Evolutionary conservation across 2,329 filamentous ascomycete genomes (phyloP), one percentile per base, ranked within the genome.

Genomic region (Colletotrichum viniferum): DNA sequence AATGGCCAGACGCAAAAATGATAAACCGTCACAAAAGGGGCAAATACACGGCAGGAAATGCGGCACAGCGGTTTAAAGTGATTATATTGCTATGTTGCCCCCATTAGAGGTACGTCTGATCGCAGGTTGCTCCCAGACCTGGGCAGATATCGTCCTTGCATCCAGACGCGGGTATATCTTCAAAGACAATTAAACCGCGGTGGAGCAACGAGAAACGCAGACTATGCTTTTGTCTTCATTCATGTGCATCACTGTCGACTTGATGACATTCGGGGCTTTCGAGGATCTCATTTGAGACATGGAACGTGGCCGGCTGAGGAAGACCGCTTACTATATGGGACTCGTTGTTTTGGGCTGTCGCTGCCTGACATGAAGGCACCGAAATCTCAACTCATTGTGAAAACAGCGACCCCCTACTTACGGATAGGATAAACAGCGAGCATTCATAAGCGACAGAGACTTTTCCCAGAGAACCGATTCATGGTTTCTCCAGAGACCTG

Each of bases 361-460:
- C 36, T 9, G 4, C 36, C 8, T 18, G 8, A 43, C 36, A 5
- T 43, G 36, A 18, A 18, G 8, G 8, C 8, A 43, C 36, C 8
- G 16, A 18, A 43, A 3, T 43, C 7, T 18, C 36, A 9, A 18
- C 36, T 38, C 7, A 3, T 18, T 8, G 36, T 18, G 36, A 43
- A 18, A 18, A 5, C 7, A 18, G 16, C 4, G 4, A 18, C 16
- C 2, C 7, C 2, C 36, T 9, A 3, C 2, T 9, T 18, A 9
- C 4, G 4, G 36, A 38, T 5, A 38, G 36, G 18, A 43, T 18
- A 43, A 18, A 43, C 2, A 43, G 36, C 36, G 36, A 43, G 16
- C 36, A 43, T 4, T 18, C 1, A 3, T 43, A 4, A 43, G 2
- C 36, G 36, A 43, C 34, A 2, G 34, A 14, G 13, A 36, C 13